These are phyloP conservation scores for Clonostachys byssicola DNA, from an alignment of 2,329 filamentous ascomycete genomes.

Conservation along the genomic window DNA sequence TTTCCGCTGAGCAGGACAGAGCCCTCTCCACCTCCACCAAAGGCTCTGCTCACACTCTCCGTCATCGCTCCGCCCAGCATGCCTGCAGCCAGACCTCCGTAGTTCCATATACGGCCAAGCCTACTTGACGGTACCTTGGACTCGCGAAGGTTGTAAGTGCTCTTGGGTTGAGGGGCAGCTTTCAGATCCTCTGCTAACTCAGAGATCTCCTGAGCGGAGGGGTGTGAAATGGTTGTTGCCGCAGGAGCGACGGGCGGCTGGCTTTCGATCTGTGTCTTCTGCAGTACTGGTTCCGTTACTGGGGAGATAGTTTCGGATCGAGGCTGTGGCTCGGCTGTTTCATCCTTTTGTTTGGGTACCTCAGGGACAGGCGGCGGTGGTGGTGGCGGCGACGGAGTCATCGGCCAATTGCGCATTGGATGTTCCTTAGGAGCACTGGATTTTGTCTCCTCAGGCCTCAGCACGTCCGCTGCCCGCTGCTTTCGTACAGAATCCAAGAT, in stretches of 20 bases:
- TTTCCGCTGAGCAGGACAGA: constrained; percentile 83
- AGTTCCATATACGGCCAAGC: constrained; percentile 88
- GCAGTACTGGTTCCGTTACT: not conserved
- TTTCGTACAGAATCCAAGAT: constrained; percentile 32
- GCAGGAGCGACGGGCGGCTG: not conserved
- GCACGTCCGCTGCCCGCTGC: constrained; percentile 6
- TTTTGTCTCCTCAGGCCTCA: constrained; percentile 4
- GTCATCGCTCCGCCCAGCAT: constrained; percentile 92
- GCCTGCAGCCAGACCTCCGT: constrained; percentile 85
- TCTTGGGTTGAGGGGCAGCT: constrained; percentile 9
- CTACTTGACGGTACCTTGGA: constrained; percentile 88
- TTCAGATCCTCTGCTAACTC: constrained; percentile 18
- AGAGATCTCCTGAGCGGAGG: constrained; percentile 7
- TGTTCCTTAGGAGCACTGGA: constrained; percentile 21
- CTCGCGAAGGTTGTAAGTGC: constrained; percentile 69
- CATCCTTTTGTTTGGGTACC: not conserved
- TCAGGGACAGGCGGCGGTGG: not conserved
- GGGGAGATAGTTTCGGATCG: not conserved
- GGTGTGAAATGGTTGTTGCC: constrained; percentile 1
- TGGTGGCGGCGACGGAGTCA: not conserved
- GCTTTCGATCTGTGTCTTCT: not conserved
- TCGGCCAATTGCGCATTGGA: constrained; percentile 18
- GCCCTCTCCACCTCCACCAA: constrained; percentile 63
- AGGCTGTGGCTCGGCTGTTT: not conserved
- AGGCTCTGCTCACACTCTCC: constrained; percentile 76